Evolutionary conservation across 2,329 filamentous ascomycete species (phyloP).

Genomic region (Ophiostoma novo-ulmi): DNA sequence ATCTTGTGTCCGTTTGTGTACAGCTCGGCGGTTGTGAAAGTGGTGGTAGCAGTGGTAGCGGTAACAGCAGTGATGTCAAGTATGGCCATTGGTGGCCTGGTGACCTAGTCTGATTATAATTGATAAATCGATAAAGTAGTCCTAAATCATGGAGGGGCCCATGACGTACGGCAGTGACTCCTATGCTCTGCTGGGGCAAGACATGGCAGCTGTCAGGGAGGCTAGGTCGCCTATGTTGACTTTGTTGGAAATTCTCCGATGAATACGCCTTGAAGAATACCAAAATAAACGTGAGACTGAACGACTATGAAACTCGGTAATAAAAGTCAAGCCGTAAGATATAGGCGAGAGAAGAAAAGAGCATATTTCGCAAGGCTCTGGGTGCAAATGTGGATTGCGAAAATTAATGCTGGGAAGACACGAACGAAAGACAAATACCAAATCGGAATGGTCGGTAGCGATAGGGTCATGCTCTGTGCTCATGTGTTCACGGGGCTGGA

Average conservation of each 20-base stretch:
- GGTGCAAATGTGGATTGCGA: not conserved
- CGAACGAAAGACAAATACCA: not conserved
- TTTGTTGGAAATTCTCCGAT: not conserved
- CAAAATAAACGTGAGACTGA: not conserved
- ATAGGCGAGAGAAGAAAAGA: conserved; percentile 13
- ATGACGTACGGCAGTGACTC: not conserved
- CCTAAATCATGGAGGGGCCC: not conserved
- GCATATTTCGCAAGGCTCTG: conserved; percentile 5
- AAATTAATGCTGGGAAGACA: not conserved
- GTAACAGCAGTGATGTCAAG: not conserved
- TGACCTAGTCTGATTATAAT: not conserved
- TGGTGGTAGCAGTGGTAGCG: not conserved
- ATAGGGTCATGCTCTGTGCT: not conserved
- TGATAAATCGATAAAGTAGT: not conserved
- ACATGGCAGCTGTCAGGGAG: conserved; percentile 3
- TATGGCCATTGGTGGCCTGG: not conserved
- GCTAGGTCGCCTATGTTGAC: not conserved
- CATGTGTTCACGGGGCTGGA: conserved; percentile 4
- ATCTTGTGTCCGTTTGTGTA: not conserved
- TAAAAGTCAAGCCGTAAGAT: not conserved
- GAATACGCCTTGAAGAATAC: not conserved
- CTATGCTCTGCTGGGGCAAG: not conserved
- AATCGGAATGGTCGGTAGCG: conserved; percentile 2
- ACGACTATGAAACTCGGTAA: not conserved
- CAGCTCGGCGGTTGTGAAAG: not conserved